A percentile compares a stretch with the other conserved stretches of the same genome.
phyloP scores from a whole-genome alignment of 768 basidiomycete species.

The Myochromella boudieri region DNA sequence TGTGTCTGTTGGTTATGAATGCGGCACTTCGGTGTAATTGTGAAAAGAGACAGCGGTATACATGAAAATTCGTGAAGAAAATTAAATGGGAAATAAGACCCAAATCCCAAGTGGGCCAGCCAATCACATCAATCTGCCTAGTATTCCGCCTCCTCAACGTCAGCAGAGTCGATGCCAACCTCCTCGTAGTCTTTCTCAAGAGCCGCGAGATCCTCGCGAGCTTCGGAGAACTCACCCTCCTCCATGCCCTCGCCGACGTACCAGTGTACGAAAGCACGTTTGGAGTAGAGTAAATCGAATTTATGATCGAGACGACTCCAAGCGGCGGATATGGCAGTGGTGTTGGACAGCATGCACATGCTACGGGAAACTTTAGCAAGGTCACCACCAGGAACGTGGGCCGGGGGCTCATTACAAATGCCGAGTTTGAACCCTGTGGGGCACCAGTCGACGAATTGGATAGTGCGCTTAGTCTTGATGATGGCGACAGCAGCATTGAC shows the following conservation, averaged over 20 bases:
- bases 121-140: constrained; percentile 26
- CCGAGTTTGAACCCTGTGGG: constrained; percentile 98
- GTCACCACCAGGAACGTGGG: constrained; percentile 90
- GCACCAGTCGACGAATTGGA: constrained; percentile 99
- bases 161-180: constrained; percentile 56
- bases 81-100: constrained; percentile 23
- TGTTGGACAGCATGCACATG: constrained; percentile 96
- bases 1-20: constrained; percentile 3
- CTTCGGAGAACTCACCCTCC: constrained; percentile 98
- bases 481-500: constrained; percentile 88
- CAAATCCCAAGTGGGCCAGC: constrained; percentile 7
- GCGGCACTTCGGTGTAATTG: constrained; percentile 18
- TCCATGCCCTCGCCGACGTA: constrained; percentile 99
- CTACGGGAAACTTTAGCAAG: constrained; percentile 92
- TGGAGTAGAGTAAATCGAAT: constrained; percentile 97
- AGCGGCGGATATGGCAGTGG: constrained; percentile 90
- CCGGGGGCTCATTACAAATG: constrained; percentile 96
- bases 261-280: constrained; percentile 93
- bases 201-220: constrained; percentile 99
- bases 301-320: constrained; percentile 96
- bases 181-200: constrained; percentile 97
- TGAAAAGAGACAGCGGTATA: constrained; percentile 20
- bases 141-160: constrained; percentile 55
- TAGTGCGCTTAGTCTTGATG: constrained; percentile 97
- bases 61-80: constrained; percentile 20